Base-by-base conservation (phyloP, 2,329 filamentous ascomycete genomes). In the Eutypella sp. region DNA sequence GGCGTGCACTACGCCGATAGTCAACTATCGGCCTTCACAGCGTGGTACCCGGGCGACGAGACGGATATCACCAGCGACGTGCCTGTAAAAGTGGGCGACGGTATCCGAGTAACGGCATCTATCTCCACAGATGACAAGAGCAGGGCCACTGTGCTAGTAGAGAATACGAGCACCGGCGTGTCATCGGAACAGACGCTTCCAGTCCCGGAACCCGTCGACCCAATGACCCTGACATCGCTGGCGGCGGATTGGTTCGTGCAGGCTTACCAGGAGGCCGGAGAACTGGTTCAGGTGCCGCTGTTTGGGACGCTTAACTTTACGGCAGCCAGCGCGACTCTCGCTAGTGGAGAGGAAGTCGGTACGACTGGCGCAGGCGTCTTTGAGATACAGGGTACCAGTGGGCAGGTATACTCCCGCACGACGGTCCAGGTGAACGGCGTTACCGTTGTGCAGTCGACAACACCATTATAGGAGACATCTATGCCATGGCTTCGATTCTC, bases 211-310 rank as follows among this genome's bases (percentile, higher is more conserved):
- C 42, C 42, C 15, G 44, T 39, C 9, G 44, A 49, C 29, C 49
- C 49, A 7, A 38, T 41, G 16, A 16, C 36, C 1, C 19, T 49
- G 20, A 47, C 47, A 11, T 42, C 49, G 8, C 40, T 45, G 18
- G 49, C 49, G 25, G 49, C 49, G 5, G 49, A 51, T 40, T 51
- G 49, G 49, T 51, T 51, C 22, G 47, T 51, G 23, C 49, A 51
- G 37, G 49, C 49, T 4, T 51, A 51, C 42, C 49, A 51, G 34
- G 25, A 41, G 16, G 42, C 42, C 16, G 47, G 47, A 11, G 49
- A 51, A 27, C 40, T 51, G 4, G 47, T 47, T 11, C 47, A 40
- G 13, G 47, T 49, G 8, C 49, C 49, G 10, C 40, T 34, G 13
- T 51, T 51, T 38, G 42, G 33, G 7, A 43, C 47, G n/a, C 19